Conservation (phyloP, 2,329 filamentous ascomycete species). For the Parasarocladium wereldwijsianum region DNA sequence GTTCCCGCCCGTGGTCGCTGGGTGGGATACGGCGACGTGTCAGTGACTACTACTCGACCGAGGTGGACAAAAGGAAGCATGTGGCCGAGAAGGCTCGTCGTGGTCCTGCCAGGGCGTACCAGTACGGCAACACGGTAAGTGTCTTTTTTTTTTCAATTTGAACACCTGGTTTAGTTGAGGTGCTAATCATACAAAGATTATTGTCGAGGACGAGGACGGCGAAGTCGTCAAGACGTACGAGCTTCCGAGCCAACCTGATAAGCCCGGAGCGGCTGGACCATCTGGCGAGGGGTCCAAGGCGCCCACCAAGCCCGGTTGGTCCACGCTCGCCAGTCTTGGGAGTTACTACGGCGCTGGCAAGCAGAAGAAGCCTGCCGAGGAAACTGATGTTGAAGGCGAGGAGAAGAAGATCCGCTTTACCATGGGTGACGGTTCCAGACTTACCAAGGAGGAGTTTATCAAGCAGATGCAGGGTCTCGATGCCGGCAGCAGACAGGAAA, state of each 20-base stretch:
- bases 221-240: constrained; percentile 80
- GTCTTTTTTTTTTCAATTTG: background rate
- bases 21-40: constrained; percentile 33
- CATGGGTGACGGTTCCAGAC: constrained; percentile 56
- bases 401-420: constrained; percentile 64
- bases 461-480: constrained; percentile 59
- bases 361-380: constrained; percentile 25
- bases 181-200: constrained; percentile 40
- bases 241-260: constrained; percentile 46
- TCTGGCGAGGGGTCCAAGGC: constrained; percentile 4
- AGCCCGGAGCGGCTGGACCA: constrained; percentile 14
- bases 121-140: constrained; percentile 64
- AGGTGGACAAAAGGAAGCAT: constrained; percentile 46
- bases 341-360: constrained; percentile 24
- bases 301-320: constrained; percentile 3
- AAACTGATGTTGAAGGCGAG: constrained; percentile 39
- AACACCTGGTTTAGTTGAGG: background rate
- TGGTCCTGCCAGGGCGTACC: constrained; percentile 69
- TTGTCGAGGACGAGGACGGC: constrained; percentile 75
- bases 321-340: background rate
- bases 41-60: constrained; percentile 39
- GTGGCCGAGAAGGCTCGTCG: constrained; percentile 31
- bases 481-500: constrained; percentile 42
- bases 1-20: constrained; percentile 17
- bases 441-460: constrained; percentile 73